phyloP scores from a whole-genome alignment of 495 filamentous ascomycete species.

The Endocarpon pusillum region DNA sequence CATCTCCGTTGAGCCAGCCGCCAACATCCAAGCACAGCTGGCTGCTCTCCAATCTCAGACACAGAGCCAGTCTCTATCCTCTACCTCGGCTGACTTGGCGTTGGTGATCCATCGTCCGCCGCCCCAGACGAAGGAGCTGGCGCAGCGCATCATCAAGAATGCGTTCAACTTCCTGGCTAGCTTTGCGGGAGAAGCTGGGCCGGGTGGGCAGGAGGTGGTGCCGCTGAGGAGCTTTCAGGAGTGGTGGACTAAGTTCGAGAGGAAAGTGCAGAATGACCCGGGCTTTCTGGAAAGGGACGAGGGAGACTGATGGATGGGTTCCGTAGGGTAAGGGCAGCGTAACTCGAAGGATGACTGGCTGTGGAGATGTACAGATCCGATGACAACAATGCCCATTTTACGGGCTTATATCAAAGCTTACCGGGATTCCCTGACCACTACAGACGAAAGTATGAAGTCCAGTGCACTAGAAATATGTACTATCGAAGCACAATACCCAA shows the following conservation, averaged over 20 bases:
- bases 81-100: too few relatives aligned
- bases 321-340: too few relatives aligned
- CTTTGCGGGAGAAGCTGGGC: constrained; percentile 42
- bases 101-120: constrained; percentile 15
- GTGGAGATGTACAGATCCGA: too few relatives aligned
- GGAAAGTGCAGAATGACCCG: constrained; percentile 68
- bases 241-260: constrained; percentile 97
- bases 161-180: constrained; percentile 94
- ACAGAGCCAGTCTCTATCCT: constrained; percentile 9
- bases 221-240: constrained; percentile 82
- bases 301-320: constrained; percentile 9
- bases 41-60: constrained; percentile 32
- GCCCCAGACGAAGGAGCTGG: constrained; percentile 51
- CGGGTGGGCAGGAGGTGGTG: constrained; percentile 59
- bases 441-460: too few relatives aligned
- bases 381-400: too few relatives aligned
- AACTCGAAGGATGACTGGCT: too few relatives aligned
- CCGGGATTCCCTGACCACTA: too few relatives aligned
- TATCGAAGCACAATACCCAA: background rate
- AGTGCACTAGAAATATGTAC: too few relatives aligned
- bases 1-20: constrained; percentile 62
- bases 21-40: constrained; percentile 52
- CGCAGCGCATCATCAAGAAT: constrained; percentile 85
- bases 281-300: constrained; percentile 74
- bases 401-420: too few relatives aligned